These are phyloP conservation scores for Aspergillus panamensis DNA, from an alignment of 495 filamentous ascomycete species.

Conservation along the genomic window DNA sequence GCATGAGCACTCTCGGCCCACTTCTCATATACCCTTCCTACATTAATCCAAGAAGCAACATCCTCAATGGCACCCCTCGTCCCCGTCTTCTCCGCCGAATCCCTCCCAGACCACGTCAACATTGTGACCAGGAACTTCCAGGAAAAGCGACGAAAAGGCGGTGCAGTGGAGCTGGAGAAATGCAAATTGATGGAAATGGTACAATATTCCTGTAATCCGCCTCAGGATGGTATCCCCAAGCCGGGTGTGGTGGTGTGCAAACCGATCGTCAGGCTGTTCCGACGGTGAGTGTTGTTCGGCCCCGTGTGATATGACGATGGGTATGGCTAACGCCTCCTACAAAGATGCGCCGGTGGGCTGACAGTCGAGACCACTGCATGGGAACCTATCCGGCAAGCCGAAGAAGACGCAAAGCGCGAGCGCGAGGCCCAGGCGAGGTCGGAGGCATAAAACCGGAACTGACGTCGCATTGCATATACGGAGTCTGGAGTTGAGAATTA, in stretches of 20 bases:
- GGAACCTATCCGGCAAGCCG: slow-evolving; percentile 48
- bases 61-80: slow-evolving; percentile 41
- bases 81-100: slow-evolving; percentile 37
- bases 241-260: slow-evolving; percentile 63
- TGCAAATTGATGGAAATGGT: slow-evolving; percentile 75
- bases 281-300: slow-evolving; percentile 55
- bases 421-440: slow-evolving; percentile 9
- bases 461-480: slow-evolving; percentile 21
- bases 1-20: background rate
- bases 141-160: slow-evolving; percentile 44
- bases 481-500: slow-evolving; percentile 26
- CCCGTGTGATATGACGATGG: background rate
- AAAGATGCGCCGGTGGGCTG: slow-evolving; percentile 70
- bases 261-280: slow-evolving; percentile 73
- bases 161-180: slow-evolving; percentile 53
- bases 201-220: slow-evolving; percentile 73
- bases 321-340: slow-evolving; percentile 5
- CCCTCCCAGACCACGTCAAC: slow-evolving; percentile 43
- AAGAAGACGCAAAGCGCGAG: slow-evolving; percentile 30
- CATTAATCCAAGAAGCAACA: background rate
- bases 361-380: slow-evolving; percentile 81
- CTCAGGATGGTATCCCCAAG: slow-evolving; percentile 51
- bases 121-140: slow-evolving; percentile 40
- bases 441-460: slow-evolving; percentile 4
- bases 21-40: background rate